phyloP scores from a whole-genome alignment of 352 stramenopile genomes.

The Aphanomyces astaci region DNA sequence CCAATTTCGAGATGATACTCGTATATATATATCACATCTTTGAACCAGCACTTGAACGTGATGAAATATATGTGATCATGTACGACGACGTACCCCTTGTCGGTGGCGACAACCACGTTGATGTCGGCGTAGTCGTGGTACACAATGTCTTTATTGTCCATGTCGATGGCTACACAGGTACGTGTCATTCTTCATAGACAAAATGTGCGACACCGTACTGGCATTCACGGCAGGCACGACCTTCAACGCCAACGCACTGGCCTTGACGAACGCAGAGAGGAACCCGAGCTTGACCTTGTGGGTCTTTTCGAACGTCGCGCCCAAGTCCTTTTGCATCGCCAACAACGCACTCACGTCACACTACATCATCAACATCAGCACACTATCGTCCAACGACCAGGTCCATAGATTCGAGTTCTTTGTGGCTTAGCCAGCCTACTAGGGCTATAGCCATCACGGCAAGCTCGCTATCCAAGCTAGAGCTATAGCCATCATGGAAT shows the following conservation, averaged over 20 bases:
- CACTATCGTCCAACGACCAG: too few relatives aligned
- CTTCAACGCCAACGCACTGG: slow-evolving; percentile 86
- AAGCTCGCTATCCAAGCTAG: too few relatives aligned
- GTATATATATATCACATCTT: too few relatives aligned
- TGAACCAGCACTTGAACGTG: too few relatives aligned
- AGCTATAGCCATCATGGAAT: too few relatives aligned
- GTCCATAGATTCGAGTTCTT: too few relatives aligned
- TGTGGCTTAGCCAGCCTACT: too few relatives aligned
- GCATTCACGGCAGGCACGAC: slow-evolving; percentile 96
- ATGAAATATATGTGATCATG: too few relatives aligned
- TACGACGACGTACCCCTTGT: slow-evolving; percentile 55
- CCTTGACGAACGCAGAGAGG: slow-evolving; percentile 98
- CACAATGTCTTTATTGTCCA: slow-evolving; percentile 97
- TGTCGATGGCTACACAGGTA: slow-evolving; percentile 87
- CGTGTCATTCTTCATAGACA: too few relatives aligned
- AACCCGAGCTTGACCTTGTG: slow-evolving; percentile 98
- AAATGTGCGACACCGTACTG: too few relatives aligned
- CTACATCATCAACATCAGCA: slow-evolving; percentile 12
- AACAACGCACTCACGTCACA: slow-evolving; percentile 96
- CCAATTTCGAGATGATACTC: too few relatives aligned
- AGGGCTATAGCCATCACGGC: too few relatives aligned
- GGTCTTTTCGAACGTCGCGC: slow-evolving; percentile 92
- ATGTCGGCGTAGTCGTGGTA: slow-evolving; percentile 99
- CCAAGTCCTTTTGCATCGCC: slow-evolving; percentile 85
- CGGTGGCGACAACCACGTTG: slow-evolving; percentile 94